phyloP scores from a whole-genome alignment of 768 basidiomycete species.

The Lactarius hatsudake region DNA sequence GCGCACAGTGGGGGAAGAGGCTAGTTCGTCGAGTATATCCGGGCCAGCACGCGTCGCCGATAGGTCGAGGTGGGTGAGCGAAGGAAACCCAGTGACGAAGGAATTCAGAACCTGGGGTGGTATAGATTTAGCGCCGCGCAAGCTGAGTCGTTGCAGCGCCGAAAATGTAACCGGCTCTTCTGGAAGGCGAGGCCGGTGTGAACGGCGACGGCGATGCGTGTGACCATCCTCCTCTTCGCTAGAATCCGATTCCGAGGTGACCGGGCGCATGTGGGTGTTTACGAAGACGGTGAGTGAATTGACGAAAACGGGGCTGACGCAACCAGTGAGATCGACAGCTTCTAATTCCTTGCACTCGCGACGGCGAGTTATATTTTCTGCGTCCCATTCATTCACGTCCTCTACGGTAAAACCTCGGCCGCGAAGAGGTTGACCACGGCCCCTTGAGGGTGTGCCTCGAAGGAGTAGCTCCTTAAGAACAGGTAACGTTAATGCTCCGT shows the following conservation, averaged over 20 bases:
- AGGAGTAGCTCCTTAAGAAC: constrained; percentile 91
- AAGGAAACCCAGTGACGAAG: constrained; percentile 79
- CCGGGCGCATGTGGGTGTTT: constrained; percentile 53
- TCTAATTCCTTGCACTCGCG: constrained; percentile 57
- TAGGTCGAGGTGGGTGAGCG: constrained; percentile 50
- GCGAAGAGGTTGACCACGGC: constrained; percentile 64
- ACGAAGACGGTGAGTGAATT: constrained; percentile 84
- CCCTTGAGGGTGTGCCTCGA: constrained; percentile 70
- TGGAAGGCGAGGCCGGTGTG: constrained; percentile 36
- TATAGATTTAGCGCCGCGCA: constrained; percentile 81
- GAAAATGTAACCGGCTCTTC: constrained; percentile 63
- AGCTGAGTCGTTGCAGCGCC: constrained; percentile 70
- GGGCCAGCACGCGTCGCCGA: constrained; percentile 83
- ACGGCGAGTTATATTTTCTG: constrained; percentile 73
- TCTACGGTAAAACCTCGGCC: constrained; percentile 51
- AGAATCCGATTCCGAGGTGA: constrained; percentile 43
- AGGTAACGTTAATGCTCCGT: constrained; percentile 78
- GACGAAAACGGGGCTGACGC: constrained; percentile 88
- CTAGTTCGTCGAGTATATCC: constrained; percentile 68
- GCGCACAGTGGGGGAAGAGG: constrained; percentile 58
- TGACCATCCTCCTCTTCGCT: constrained; percentile 39
- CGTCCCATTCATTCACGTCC: constrained; percentile 60
- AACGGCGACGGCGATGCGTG: constrained; percentile 31
- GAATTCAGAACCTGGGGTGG: constrained; percentile 62
- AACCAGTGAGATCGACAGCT: constrained; percentile 92